Percentiles rank a stretch among this genome's conserved stretches.
Conservation (phyloP, 306 rosid genomes). For the Lagenaria siceraria region DNA sequence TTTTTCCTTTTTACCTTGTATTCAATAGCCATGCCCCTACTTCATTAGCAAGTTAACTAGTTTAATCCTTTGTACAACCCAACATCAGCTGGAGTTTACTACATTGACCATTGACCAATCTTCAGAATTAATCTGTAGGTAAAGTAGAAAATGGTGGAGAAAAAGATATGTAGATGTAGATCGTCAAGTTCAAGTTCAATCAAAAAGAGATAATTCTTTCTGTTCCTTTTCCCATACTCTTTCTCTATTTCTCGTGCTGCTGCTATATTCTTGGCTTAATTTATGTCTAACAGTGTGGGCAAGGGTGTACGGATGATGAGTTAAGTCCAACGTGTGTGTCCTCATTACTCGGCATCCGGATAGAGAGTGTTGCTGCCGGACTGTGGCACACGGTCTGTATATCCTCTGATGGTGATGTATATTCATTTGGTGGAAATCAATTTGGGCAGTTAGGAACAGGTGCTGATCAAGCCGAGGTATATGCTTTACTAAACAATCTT, state of each 20-base stretch:
- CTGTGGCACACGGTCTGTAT: slow-evolving; percentile 87
- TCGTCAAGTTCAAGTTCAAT: slow-evolving; percentile 55
- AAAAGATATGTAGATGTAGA: slow-evolving; percentile 51
- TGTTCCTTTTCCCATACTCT: slow-evolving; percentile 19
- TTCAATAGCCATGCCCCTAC: neutral
- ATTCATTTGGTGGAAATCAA: slow-evolving; percentile 87
- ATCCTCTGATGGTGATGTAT: slow-evolving; percentile 79
- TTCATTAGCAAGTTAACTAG: neutral
- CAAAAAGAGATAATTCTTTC: slow-evolving; percentile 37
- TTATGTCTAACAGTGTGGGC: slow-evolving; percentile 68
- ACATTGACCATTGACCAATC: slow-evolving; percentile 31
- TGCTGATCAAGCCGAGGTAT: slow-evolving; percentile 78
- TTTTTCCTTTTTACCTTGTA: neutral
- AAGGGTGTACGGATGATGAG: slow-evolving; percentile 87
- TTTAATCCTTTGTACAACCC: neutral
- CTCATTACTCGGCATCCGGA: slow-evolving; percentile 66
- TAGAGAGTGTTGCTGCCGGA: slow-evolving; percentile 75
- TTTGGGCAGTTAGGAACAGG: slow-evolving; percentile 98
- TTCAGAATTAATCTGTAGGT: slow-evolving; percentile 52
- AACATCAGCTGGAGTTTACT: slow-evolving; percentile 12
- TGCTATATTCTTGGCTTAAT: slow-evolving; percentile 19
- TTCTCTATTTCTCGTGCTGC: slow-evolving; percentile 15
- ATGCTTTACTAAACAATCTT: neutral
- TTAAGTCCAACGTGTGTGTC: slow-evolving; percentile 67
- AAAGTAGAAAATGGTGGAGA: slow-evolving; percentile 54